Evolutionary conservation across 306 rosid genomes (phyloP).

Genomic region (Cicer arietinum): DNA sequence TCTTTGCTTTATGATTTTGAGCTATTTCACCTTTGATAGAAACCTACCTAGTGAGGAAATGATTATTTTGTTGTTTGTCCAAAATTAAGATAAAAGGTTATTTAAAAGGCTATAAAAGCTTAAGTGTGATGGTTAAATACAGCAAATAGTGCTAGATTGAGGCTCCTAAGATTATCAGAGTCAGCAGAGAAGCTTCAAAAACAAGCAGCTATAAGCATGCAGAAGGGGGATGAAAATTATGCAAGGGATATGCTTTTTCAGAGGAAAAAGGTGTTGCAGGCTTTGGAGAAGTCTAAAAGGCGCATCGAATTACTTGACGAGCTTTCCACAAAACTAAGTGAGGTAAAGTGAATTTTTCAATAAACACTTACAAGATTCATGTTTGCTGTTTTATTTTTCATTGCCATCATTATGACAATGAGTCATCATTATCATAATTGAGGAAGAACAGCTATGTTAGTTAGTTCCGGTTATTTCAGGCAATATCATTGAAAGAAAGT

Average conservation of each 20-base stretch:
- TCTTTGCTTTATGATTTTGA: slow-evolving; percentile 12
- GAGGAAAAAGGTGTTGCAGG: slow-evolving; percentile 89
- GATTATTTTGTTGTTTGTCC: not conserved
- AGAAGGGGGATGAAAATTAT: slow-evolving; percentile 72
- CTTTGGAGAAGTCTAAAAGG: slow-evolving; percentile 77
- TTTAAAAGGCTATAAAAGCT: slow-evolving; percentile 33
- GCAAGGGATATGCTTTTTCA: slow-evolving; percentile 83
- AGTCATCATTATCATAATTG: slow-evolving; percentile 26
- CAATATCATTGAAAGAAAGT: slow-evolving; percentile 78
- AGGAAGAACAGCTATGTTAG: not conserved
- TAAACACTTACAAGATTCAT: not conserved
- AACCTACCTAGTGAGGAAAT: not conserved
- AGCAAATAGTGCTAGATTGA: slow-evolving; percentile 86
- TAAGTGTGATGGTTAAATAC: slow-evolving; percentile 41
- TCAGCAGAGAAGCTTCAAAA: slow-evolving; percentile 90
- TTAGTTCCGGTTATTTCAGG: slow-evolving; percentile 53
- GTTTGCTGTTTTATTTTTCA: not conserved
- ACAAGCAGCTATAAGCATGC: slow-evolving; percentile 78
- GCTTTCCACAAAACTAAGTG: slow-evolving; percentile 72
- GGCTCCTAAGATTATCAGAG: slow-evolving; percentile 85
- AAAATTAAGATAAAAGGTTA: not conserved
- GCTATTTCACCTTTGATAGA: not conserved
- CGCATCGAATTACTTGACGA: slow-evolving; percentile 87
- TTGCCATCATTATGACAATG: not conserved
- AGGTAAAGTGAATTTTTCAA: slow-evolving; percentile 57